A percentile compares a stretch with the other conserved stretches of the same genome.
These are phyloP conservation scores for Linaria vulgaris DNA, from an alignment of 257 asterid genomes.

Conservation along the genomic window DNA sequence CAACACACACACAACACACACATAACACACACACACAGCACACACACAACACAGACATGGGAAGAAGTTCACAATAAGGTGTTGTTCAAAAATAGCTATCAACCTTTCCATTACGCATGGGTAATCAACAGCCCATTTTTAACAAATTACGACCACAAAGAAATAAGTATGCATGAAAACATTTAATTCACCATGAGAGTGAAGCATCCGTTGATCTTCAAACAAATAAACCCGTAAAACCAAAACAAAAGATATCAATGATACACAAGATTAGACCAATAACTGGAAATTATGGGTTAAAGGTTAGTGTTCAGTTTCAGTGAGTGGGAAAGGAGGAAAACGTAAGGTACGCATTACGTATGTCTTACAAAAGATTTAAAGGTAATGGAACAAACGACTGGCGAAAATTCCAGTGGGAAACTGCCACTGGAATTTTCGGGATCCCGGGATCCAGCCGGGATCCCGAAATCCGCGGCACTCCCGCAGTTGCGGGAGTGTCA, in stretches of 20 bases:
- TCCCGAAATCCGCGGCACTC: no score
- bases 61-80: slow-evolving; percentile 5
- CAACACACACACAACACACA: no score
- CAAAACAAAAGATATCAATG: background rate
- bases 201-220: background rate
- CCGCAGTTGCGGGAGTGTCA: no score
- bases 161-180: background rate
- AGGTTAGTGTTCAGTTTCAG: slow-evolving; percentile 10
- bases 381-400: no score
- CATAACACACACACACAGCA: no score
- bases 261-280: background rate
- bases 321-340: slow-evolving; percentile 17
- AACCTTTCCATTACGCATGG: background rate
- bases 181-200: background rate
- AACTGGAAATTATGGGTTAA: slow-evolving; percentile 5
- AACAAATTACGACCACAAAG: slow-evolving; percentile 3
- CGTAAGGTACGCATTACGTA: slow-evolving; percentile 98
- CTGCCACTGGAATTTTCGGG: no score
- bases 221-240: slow-evolving; percentile 10
- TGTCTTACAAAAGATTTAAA: no score
- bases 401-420: no score
- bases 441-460: no score
- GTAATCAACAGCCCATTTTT: background rate
- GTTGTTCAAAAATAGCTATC: background rate
- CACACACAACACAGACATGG: background rate